Conservation (phyloP, 306 rosid species). For the Psophocarpus tetragonolobus region DNA sequence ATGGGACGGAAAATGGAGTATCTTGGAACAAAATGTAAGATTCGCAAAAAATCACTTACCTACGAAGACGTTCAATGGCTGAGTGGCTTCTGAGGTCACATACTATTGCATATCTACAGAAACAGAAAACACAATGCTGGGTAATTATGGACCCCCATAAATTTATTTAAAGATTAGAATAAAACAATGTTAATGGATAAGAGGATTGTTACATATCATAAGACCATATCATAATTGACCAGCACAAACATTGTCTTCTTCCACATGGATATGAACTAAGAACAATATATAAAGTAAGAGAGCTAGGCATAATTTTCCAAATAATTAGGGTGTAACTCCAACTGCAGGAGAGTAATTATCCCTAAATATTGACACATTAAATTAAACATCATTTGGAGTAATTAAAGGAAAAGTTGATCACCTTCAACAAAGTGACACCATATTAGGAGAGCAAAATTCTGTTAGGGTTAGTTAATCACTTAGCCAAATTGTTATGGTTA, state of each 20-base stretch:
- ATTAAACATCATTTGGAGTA: neutral
- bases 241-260: neutral
- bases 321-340: neutral
- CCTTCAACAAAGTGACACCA: neutral
- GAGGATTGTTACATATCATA: neutral
- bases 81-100: slow-evolving; percentile 82
- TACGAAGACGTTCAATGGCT: slow-evolving; percentile 88
- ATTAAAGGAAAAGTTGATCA: neutral
- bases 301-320: neutral
- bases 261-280: neutral
- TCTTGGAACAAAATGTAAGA: neutral
- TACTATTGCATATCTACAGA: slow-evolving; percentile 73
- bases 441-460: neutral
- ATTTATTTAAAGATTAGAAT: neutral
- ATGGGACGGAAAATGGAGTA: slow-evolving; percentile 9
- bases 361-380: neutral
- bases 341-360: neutral
- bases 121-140: neutral
- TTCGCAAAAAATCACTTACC: slow-evolving; percentile 46
- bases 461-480: neutral
- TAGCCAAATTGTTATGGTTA: neutral
- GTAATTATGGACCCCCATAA: neutral
- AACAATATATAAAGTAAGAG: neutral
- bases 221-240: neutral
- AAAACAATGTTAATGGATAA: neutral